These are phyloP conservation scores for Letharia columbiana DNA, from an alignment of 495 filamentous ascomycete genomes.

Conservation along the genomic window DNA sequence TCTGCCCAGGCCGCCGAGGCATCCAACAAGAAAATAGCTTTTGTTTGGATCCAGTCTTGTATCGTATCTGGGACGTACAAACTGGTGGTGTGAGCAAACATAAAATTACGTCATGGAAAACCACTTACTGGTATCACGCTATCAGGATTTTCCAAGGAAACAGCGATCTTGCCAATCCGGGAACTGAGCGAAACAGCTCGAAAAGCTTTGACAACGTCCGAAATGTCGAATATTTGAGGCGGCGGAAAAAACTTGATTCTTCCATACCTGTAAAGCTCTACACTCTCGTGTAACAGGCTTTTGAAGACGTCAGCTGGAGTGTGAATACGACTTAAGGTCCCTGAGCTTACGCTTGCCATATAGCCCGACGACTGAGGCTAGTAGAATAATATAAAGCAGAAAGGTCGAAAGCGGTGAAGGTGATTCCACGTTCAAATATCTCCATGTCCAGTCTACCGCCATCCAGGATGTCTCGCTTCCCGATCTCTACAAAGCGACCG, in stretches of 20 bases:
- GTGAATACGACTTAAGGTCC: no score
- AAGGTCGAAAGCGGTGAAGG: constrained; percentile 23
- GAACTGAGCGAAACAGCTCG: not conserved
- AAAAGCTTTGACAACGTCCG: constrained; percentile 5
- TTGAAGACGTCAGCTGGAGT: no score
- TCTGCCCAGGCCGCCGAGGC: constrained; percentile 33
- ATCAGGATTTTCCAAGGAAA: constrained; percentile 14
- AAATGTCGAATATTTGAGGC: constrained; percentile 7
- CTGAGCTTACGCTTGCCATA: no score
- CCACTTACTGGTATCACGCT: no score
- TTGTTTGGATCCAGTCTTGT: constrained; percentile 4
- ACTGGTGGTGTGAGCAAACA: no score
- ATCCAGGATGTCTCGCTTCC: constrained; percentile 32
- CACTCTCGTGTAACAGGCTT: no score
- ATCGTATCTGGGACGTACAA: not conserved
- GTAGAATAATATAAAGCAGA: not conserved
- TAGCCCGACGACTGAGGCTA: no score
- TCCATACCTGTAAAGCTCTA: not conserved
- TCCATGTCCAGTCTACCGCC: constrained; percentile 5
- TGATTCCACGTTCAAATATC: constrained; percentile 19
- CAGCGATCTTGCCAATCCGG: constrained; percentile 7
- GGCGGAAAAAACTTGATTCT: constrained; percentile 7
- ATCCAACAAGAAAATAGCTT: constrained; percentile 32
- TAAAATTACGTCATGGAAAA: no score
- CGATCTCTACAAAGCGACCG: constrained; percentile 43